phyloP scores from a whole-genome alignment of 202 grass and related monocot genomes.

The Panicum virgatum region DNA sequence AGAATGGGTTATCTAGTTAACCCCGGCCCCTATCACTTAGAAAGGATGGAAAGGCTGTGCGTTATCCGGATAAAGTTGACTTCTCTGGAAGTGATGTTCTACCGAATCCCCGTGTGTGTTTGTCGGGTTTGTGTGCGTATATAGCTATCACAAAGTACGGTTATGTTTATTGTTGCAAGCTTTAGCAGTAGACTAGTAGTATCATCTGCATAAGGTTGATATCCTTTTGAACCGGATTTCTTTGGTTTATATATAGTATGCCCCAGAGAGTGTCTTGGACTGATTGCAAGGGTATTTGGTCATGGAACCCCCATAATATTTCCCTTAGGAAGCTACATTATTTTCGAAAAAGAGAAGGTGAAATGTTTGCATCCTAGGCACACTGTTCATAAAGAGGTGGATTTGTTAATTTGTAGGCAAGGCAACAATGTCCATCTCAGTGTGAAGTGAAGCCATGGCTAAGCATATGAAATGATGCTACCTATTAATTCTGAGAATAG shows the following conservation, averaged over 20 bases:
- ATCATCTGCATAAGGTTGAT: background rate
- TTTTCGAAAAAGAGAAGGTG: background rate
- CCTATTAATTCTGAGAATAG: background rate
- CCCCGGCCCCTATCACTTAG: constrained; percentile 2
- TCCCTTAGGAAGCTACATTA: background rate
- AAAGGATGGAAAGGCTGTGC: background rate
- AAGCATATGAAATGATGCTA: background rate
- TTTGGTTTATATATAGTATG: background rate
- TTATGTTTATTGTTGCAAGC: constrained; percentile 17
- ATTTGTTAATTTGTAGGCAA: no score
- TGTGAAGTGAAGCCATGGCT: background rate
- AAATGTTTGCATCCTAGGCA: background rate
- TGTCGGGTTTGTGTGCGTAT: background rate
- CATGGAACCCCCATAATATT: background rate
- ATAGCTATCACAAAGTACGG: background rate
- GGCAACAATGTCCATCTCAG: constrained; percentile 1
- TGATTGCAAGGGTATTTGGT: background rate
- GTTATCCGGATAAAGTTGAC: constrained; percentile 53
- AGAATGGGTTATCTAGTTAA: constrained; percentile 4
- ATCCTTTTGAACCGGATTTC: background rate
- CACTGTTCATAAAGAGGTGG: background rate
- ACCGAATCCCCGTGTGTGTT: constrained; percentile 28
- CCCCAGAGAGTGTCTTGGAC: background rate
- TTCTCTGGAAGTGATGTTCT: constrained; percentile 43
- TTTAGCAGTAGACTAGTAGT: no score